phyloP scores from a whole-genome alignment of 768 basidiomycete species.

The Amanita phalloides region DNA sequence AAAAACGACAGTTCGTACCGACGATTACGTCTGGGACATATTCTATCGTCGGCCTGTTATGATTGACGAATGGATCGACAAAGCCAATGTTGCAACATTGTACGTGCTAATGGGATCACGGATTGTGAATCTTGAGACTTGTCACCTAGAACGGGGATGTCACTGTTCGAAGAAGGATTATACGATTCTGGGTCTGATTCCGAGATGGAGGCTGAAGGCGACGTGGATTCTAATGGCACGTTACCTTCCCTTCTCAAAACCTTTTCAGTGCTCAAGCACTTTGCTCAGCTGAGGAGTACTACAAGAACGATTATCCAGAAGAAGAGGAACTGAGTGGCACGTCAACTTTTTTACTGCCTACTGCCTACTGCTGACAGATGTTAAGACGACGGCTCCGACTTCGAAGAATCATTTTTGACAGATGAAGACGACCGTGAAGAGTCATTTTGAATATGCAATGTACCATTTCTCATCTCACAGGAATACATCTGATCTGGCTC shows the following conservation, averaged over 20 bases:
- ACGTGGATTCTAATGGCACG: slow-evolving; percentile 78
- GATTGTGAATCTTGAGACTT: neutral
- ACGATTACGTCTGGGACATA: slow-evolving; percentile 79
- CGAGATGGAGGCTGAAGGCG: slow-evolving; percentile 63
- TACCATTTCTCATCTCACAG: neutral
- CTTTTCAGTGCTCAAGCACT: neutral
- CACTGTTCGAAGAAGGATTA: slow-evolving; percentile 39
- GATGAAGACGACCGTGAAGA: slow-evolving; percentile 18
- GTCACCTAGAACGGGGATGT: slow-evolving; percentile 49
- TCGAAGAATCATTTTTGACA: slow-evolving; percentile 25
- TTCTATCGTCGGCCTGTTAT: slow-evolving; percentile 64
- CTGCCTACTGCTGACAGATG: slow-evolving; percentile 3
- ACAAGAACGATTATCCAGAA: slow-evolving; percentile 80
- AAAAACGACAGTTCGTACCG: slow-evolving; percentile 9
- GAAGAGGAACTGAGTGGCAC: slow-evolving; percentile 47
- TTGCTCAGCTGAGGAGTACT: slow-evolving; percentile 63
- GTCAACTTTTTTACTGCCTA: slow-evolving; percentile 16
- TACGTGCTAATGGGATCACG: slow-evolving; percentile 21
- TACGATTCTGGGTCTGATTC: slow-evolving; percentile 56
- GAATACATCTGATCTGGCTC: neutral
- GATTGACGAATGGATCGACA: slow-evolving; percentile 48
- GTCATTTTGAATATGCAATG: neutral
- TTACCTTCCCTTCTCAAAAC: neutral
- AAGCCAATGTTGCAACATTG: slow-evolving; percentile 52
- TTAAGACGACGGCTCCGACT: slow-evolving; percentile 44